Evolutionary conservation across 495 filamentous ascomycete species (phyloP).

Genomic region (Neurospora sp.): DNA sequence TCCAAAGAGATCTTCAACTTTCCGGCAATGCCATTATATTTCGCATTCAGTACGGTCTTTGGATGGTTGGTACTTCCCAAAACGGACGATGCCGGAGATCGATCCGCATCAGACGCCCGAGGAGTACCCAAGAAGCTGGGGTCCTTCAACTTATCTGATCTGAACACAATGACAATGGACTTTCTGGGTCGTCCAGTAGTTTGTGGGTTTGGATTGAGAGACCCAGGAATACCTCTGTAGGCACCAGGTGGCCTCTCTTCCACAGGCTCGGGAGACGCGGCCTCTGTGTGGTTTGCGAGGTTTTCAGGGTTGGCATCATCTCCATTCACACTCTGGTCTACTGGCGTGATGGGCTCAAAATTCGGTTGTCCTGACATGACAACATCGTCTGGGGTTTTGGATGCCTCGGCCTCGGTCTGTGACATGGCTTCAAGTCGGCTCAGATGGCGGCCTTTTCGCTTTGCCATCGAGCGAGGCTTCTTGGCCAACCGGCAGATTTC

Average conservation of each 20-base stretch:
- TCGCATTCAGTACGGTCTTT: slow-evolving; percentile 6
- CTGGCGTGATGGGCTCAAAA: not conserved
- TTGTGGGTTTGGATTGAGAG: slow-evolving; percentile 9
- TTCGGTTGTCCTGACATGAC: not conserved
- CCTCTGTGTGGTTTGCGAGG: not conserved
- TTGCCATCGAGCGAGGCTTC: slow-evolving; percentile 4
- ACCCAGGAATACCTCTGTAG: slow-evolving; percentile 12
- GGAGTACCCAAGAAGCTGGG: slow-evolving; percentile 5
- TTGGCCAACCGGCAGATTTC: slow-evolving; percentile 11
- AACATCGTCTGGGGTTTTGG: not conserved
- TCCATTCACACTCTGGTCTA: not conserved
- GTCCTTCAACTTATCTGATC: slow-evolving; percentile 20
- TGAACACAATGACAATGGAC: slow-evolving; percentile 28
- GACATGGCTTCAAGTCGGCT: not conserved
- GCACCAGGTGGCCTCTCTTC: slow-evolving; percentile 2
- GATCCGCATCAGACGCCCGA: not conserved
- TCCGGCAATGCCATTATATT: slow-evolving; percentile 9
- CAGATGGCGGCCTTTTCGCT: slow-evolving; percentile 18
- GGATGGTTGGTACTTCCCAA: not conserved
- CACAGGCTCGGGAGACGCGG: not conserved
- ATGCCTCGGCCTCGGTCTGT: not conserved
- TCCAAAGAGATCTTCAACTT: slow-evolving; percentile 6
- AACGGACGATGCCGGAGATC: not conserved
- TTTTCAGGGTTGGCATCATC: not conserved
- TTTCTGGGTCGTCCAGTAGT: slow-evolving; percentile 8